phyloP scores from a whole-genome alignment of 225 moss, liverwort and hornwort genomes.

The Pleurozium schreberi region DNA sequence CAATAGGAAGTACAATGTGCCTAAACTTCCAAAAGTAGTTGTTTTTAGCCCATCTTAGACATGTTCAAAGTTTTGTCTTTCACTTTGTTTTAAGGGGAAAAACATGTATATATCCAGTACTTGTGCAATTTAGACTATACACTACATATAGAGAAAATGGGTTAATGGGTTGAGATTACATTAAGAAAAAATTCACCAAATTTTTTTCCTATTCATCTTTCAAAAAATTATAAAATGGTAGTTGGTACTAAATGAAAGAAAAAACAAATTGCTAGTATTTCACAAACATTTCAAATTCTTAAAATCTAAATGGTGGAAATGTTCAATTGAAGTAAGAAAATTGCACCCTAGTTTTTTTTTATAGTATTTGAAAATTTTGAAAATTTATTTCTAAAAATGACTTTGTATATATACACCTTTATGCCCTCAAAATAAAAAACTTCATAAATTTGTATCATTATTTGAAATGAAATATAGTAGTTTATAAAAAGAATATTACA shows the following conservation, averaged over 20 bases:
- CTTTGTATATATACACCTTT: too few species aligned
- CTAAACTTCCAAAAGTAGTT: neutral
- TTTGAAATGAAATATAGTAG: too few species aligned
- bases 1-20: too few species aligned
- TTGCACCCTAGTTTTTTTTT: neutral
- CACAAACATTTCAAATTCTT: too few species aligned
- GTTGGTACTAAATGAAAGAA: too few species aligned
- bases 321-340: neutral
- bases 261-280: too few species aligned
- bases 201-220: neutral
- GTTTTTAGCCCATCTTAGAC: neutral
- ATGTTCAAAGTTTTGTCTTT: neutral
- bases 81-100: neutral
- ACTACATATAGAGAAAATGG: neutral
- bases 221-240: neutral
- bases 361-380: too few species aligned
- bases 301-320: neutral
- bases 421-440: too few species aligned
- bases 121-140: neutral
- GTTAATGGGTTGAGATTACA: accelerated
- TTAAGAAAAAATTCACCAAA: neutral
- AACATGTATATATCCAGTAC: accelerated
- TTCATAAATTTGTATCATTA: too few species aligned
- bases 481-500: too few species aligned
- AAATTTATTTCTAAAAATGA: too few species aligned